Conservation (phyloP, 129 eudicot genomes). For the Lactuca saligna region DNA sequence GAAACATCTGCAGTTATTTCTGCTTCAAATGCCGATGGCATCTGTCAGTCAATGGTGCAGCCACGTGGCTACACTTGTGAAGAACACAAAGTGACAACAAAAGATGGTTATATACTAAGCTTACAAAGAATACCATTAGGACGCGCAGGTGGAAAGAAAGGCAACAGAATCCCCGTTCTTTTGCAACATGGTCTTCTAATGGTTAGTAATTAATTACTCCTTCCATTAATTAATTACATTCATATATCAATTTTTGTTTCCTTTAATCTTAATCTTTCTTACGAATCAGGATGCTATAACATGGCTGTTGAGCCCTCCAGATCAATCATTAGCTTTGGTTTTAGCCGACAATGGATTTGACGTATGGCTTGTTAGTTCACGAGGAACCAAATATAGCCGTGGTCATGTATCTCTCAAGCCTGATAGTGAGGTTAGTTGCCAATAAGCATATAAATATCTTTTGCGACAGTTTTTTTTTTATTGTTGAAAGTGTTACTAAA, state of each 20-base stretch:
- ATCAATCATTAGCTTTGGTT: slow-evolving; percentile 58
- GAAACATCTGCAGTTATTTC: slow-evolving; percentile 28
- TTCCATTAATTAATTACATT: background rate
- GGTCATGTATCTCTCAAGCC: slow-evolving; percentile 53
- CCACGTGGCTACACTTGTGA: slow-evolving; percentile 53
- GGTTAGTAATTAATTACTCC: slow-evolving; percentile 25
- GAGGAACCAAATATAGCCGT: slow-evolving; percentile 71
- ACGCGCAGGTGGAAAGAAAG: slow-evolving; percentile 34
- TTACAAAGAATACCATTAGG: slow-evolving; percentile 64
- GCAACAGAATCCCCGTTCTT: slow-evolving; percentile 50
- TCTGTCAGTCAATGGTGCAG: slow-evolving; percentile 56
- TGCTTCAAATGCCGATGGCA: slow-evolving; percentile 48
- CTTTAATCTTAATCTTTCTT: background rate
- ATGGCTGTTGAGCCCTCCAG: slow-evolving; percentile 69
- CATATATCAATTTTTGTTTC: background rate
- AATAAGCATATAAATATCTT: background rate
- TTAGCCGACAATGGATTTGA: slow-evolving; percentile 76
- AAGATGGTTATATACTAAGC: slow-evolving; percentile 62
- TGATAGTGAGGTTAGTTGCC: slow-evolving; percentile 46
- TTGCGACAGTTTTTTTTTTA: background rate
- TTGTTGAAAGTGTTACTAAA: background rate
- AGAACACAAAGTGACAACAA: slow-evolving; percentile 71
- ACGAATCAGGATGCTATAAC: slow-evolving; percentile 53
- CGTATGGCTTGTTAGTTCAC: slow-evolving; percentile 63
- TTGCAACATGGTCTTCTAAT: slow-evolving; percentile 72